Evolutionary conservation across 169 alveolate genomes (phyloP), one percentile per base, ranked within the genome.

Genomic region (Pseudocohnilembus persalinus): DNA sequence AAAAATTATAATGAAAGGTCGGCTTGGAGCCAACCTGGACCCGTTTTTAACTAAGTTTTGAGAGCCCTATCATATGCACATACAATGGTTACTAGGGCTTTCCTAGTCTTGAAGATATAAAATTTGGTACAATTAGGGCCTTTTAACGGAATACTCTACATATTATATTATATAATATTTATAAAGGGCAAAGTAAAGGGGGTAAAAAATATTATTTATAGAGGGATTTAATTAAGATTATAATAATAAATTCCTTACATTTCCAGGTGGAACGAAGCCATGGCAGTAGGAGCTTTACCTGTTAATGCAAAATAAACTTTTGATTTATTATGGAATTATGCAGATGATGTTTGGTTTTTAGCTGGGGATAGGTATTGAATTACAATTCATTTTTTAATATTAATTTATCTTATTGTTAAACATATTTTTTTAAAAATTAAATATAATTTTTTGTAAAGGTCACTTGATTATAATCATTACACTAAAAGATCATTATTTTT

Each of bases 251-350:
- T 82, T 29, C 93, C 94, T 4, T 92, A 90, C 77, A 81, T 83
- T 16, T 81, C 76, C 4, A 83, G 76, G 29, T 92, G 96, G 96
- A 88, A 93, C 73, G 85, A 91, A 78, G 96, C 94, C 0, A 92
- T 92, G 94, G 86, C 89, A 30, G 31, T 88, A 4, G 94, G 96
- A 15, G 79, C 82, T 31, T 82, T 76, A 20, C 94, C 94, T 0
- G 65, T 74, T 16, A 78, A 89, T 84, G 31, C 83, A 0, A 27
- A 82, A 27, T 76, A 63, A 27, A 92, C 96, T 25, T 78, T 88
- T 76, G 84, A 87, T 49, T 84, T 84, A 65, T 80, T 90, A 30
- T 92, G 94, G 94, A 82, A 83, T 35, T 76, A 73, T 29, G 90
- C 93, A 0, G 96, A 93, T 73, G 96, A 92, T 82, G 79, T 64